Evolutionary conservation across 306 rosid genomes (phyloP).

Genomic region (Cicer pinnatifidum): DNA sequence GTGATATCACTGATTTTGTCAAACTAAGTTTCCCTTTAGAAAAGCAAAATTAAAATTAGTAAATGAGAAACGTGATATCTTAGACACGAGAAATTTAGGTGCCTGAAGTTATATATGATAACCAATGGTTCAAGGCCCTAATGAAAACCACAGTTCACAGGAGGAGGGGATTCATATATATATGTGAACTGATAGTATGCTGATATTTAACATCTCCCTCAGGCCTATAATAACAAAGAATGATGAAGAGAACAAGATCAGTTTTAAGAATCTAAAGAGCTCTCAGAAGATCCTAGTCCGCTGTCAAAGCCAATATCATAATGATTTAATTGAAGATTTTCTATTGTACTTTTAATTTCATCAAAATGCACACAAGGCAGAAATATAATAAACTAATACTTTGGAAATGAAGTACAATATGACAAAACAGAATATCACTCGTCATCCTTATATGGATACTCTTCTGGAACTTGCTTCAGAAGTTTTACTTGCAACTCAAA

Average conservation of each 20-base stretch:
- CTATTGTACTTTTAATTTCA: conserved; percentile 26
- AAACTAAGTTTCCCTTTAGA: too few relatives aligned
- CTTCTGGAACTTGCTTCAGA: conserved; percentile 94
- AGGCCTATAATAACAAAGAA: conserved; percentile 15
- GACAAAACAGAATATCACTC: conserved; percentile 54
- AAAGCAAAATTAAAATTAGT: too few relatives aligned
- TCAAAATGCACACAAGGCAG: conserved; percentile 43
- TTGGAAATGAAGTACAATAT: conserved; percentile 33
- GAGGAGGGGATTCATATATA: conserved; percentile 2
- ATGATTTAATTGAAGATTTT: conserved; percentile 30
- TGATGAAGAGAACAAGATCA: conserved; percentile 7
- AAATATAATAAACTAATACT: conserved; percentile 38
- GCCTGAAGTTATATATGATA: too few relatives aligned
- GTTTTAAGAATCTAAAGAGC: conserved; percentile 13
- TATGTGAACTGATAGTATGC: neutral
- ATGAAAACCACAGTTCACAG: neutral
- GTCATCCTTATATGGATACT: conserved; percentile 96
- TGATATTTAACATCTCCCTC: conserved; percentile 4
- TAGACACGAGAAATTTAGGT: too few relatives aligned
- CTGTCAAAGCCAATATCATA: conserved; percentile 21
- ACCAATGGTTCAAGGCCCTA: too few relatives aligned
- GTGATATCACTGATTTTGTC: too few relatives aligned
- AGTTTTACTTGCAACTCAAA: conserved; percentile 94
- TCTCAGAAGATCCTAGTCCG: conserved; percentile 21
- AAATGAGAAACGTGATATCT: too few relatives aligned